Base-by-base conservation (phyloP, 2,329 filamentous ascomycete genomes). In the Herpotrichia juniperi region DNA sequence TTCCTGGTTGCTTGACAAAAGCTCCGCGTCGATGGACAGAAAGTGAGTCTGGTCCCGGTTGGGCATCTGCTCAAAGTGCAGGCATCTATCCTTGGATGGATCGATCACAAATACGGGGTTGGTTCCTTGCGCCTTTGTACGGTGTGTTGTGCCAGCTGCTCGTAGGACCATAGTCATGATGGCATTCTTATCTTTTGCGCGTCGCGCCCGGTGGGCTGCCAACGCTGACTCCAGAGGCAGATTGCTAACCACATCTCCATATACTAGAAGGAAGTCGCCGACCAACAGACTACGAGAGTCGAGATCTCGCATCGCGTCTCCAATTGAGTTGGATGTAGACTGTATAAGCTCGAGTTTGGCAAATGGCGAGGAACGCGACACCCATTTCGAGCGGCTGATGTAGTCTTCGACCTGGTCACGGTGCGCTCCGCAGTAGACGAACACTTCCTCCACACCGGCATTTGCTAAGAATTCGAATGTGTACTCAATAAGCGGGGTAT, bases 81-180 rank as follows among this genome's bases (percentile, higher is more conserved):
- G 79, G 71, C 92, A 96, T 50, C 93, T 82, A 60, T 91, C 85
- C 47, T 87, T 90, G 31, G 82, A 84, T 1, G 89, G 86, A 65
- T 97, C 93, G 55, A 97, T 82, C 17, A 96, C 87, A 67, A 97
- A 99, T 3, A 94, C 83, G 0, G 93, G 91, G 4, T 87, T 88
- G 58, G 90, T 83, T 24, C 85, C 87, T 51, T 88, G 86, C 1
- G 86, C 82, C 73, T 93, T 93, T 24, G 91, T 92, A 48, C 90
- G 82, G 75, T 96, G 91, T 42, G 80, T 80, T 6, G 82, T 77
- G 40, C 90, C 91, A 8, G 87, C 90, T 70, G 93, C 88, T 40
- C 91, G 84, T 53, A 97, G 78, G 11, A 99, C 85, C 82, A 97
- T 89, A 2, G 94, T 99, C 94, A 99, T 97, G 75, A 97, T 96